These are phyloP conservation scores for Moniliophthora roreri DNA, from an alignment of 1,284 basidiomycete species.

Conservation along the genomic window DNA sequence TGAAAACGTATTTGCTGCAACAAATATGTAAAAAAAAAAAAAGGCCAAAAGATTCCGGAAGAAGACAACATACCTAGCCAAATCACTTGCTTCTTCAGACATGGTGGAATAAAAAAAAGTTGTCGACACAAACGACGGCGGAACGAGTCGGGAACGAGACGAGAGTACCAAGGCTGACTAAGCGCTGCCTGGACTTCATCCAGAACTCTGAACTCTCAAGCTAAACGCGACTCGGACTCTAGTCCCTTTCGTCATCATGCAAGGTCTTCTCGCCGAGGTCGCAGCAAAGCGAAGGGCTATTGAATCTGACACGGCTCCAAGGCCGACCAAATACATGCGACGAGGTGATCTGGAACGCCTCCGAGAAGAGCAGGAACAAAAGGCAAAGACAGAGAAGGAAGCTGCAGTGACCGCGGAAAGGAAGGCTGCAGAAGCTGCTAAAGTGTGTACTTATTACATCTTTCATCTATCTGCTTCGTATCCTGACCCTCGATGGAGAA, in stretches of 20 bases:
- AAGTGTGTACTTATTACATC: slow-evolving; percentile 40
- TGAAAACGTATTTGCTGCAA: slow-evolving; percentile 76
- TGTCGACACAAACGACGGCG: slow-evolving; percentile 37
- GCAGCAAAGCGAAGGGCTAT: slow-evolving; percentile 81
- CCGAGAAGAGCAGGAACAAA: slow-evolving; percentile 62
- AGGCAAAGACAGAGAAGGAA: slow-evolving; percentile 39
- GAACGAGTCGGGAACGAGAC: slow-evolving; percentile 22
- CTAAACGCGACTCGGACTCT: not conserved
- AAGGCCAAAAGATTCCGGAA: not conserved
- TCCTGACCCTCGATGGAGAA: slow-evolving; percentile 49
- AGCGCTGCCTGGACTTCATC: slow-evolving; percentile 10
- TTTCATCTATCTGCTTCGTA: slow-evolving; percentile 24
- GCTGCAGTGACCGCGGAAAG: slow-evolving; percentile 32
- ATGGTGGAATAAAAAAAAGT: slow-evolving; percentile 38
- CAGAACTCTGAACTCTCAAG: slow-evolving; percentile 5
- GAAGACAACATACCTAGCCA: slow-evolving; percentile 47
- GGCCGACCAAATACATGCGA: slow-evolving; percentile 83
- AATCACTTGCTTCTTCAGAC: slow-evolving; percentile 55
- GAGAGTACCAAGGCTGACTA: not conserved
- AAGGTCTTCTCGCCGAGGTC: slow-evolving; percentile 87
- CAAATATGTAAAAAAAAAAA: slow-evolving; percentile 14
- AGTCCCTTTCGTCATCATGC: slow-evolving; percentile 50
- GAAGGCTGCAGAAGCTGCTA: slow-evolving; percentile 22
- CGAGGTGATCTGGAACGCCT: slow-evolving; percentile 79
- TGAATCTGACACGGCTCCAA: slow-evolving; percentile 34